These are phyloP conservation scores for Claviceps sp. DNA, from an alignment of 2,329 filamentous ascomycete species.

Conservation along the genomic window DNA sequence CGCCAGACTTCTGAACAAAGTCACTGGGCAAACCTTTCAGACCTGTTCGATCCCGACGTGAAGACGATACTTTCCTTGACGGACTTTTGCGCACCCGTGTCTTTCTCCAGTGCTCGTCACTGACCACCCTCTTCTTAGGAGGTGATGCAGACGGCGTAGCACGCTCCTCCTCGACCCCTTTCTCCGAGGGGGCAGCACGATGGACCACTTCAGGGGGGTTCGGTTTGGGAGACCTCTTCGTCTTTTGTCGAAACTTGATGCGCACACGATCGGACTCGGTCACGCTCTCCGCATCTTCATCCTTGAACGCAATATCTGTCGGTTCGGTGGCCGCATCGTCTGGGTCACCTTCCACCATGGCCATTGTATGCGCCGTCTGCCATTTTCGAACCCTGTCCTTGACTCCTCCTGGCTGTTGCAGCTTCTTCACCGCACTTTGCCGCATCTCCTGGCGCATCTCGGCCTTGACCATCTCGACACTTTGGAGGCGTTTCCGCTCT, in stretches of 20 bases:
- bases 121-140: constrained; percentile 84
- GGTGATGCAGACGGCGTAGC: constrained; percentile 30
- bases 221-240: constrained; percentile 19
- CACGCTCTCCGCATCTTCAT: constrained; percentile 43
- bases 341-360: constrained; percentile 38
- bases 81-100: constrained; percentile 38
- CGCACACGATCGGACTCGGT: constrained; percentile 47
- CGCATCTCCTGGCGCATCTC: constrained; percentile 40
- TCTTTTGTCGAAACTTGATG: constrained; percentile 40
- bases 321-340: constrained; percentile 42
- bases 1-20: constrained; percentile 38
- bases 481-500: constrained; percentile 39
- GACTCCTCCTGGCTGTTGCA: constrained; percentile 53
- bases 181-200: constrained; percentile 13
- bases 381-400: constrained; percentile 69
- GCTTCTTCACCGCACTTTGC: constrained; percentile 41
- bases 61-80: constrained; percentile 26
- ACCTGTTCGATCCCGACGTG: constrained; percentile 12
- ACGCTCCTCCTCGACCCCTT: constrained; percentile 9
- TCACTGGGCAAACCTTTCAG: constrained; percentile 34
- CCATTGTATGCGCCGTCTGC: constrained; percentile 65
- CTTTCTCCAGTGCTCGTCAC: constrained; percentile 80
- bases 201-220: constrained; percentile 11
- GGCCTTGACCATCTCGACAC: constrained; percentile 45
- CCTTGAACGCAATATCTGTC: constrained; percentile 46